These are phyloP conservation scores for Gamsiella multidivaricata DNA, from an alignment of 192 early-diverging fungal species.

Conservation along the genomic window DNA sequence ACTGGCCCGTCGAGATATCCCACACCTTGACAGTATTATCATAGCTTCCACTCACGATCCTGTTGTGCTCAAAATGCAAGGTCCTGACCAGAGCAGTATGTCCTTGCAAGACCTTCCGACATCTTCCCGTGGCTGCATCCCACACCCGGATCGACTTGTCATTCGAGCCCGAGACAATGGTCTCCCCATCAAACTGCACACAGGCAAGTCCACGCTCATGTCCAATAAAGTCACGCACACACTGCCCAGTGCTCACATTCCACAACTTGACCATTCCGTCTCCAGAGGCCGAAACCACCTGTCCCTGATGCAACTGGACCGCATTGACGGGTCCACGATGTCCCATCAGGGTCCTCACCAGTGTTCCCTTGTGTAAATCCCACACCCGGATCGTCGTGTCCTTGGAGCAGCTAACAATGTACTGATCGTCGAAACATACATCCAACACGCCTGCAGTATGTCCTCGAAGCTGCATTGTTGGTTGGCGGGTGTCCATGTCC, in stretches of 20 bases:
- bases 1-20: constrained; percentile 85
- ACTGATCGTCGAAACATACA: constrained; percentile 80
- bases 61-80: constrained; percentile 82
- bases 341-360: constrained; percentile 75
- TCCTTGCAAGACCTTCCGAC: constrained; percentile 68
- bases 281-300: constrained; percentile 86
- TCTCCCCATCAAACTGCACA: constrained; percentile 84
- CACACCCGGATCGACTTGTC: constrained; percentile 88
- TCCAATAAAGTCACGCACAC: constrained; percentile 80
- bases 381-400: constrained; percentile 93
- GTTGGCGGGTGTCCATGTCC: constrained; percentile 68
- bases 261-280: constrained; percentile 86
- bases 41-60: constrained; percentile 92
- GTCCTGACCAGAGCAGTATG: constrained; percentile 87
- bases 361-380: constrained; percentile 70
- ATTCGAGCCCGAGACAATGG: constrained; percentile 83
- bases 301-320: constrained; percentile 76
- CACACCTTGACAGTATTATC: constrained; percentile 96
- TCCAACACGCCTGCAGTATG: constrained; percentile 88
- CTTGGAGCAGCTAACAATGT: constrained; percentile 90
- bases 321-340: constrained; percentile 97
- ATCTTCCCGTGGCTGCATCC: constrained; percentile 75
- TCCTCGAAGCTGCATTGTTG: constrained; percentile 67
- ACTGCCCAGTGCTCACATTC: constrained; percentile 76
- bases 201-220: constrained; percentile 85